These are phyloP conservation scores for Aquilaria agallochum DNA, from an alignment of 441 rosid genomes.

Conservation along the genomic window DNA sequence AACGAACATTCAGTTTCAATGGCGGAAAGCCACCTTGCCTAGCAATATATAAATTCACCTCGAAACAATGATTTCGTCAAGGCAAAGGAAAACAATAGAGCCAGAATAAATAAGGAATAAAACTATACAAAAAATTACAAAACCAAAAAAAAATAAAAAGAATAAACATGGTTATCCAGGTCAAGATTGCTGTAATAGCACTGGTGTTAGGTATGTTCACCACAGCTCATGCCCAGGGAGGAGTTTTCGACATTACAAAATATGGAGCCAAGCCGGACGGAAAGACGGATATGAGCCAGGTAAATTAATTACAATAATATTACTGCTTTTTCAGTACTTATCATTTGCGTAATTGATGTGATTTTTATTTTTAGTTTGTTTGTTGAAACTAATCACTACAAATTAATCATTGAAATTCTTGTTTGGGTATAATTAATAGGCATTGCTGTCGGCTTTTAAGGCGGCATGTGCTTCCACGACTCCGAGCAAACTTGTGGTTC, in stretches of 20 bases:
- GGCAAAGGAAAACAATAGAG: too few species aligned
- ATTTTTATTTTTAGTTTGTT: background rate
- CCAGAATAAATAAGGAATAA: too few species aligned
- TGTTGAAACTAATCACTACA: too few species aligned
- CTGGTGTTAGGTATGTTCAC: background rate
- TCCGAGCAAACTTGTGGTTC: slow-evolving; percentile 32
- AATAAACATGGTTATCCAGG: too few species aligned
- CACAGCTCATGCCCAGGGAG: background rate
- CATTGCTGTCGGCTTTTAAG: slow-evolving; percentile 34
- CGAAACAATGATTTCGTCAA: too few species aligned
- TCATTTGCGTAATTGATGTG: background rate
- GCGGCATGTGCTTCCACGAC: slow-evolving; percentile 38
- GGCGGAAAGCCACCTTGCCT: too few species aligned
- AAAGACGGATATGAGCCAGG: slow-evolving; percentile 4
- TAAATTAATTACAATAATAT: background rate
- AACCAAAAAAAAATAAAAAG: too few species aligned
- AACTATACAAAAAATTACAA: too few species aligned
- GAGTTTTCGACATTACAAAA: slow-evolving; percentile 1
- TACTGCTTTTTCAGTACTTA: background rate
- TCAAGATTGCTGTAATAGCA: too few species aligned
- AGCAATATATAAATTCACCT: too few species aligned
- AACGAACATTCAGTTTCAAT: too few species aligned
- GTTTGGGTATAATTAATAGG: slow-evolving; percentile 12
- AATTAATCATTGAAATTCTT: too few species aligned
- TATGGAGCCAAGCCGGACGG: slow-evolving; percentile 3